Base-by-base conservation (phyloP, 73 alveolate species). In the Effrenium voratum region DNA sequence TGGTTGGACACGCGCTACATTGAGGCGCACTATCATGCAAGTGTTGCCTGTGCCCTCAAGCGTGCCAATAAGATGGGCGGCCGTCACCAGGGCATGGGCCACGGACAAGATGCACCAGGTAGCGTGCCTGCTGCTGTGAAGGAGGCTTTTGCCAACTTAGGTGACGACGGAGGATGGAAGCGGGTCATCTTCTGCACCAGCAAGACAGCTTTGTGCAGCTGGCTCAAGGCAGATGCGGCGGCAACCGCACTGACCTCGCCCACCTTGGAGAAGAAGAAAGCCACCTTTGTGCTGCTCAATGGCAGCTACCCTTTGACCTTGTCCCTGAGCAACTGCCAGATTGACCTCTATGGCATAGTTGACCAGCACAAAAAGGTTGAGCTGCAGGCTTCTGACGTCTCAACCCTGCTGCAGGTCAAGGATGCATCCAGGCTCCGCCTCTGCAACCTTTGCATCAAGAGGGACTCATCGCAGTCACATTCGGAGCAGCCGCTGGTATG, bases 1-100 rank as follows among this genome's bases (percentile, higher is more conserved):
- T 80, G 91, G 91, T 72, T 46, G 30, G 91, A 80, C 52, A 46
- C 32, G 44, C 73, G 73, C 91, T 80, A 80, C 47, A 15, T 80
- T 80, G 91, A 80, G 91, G 91, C 91, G 24, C 91, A 46, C 73
- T 80, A 46, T n/a, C 91, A 46, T 80, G 91, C 73, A 40, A 80
- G 91, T 49, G 72, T 80, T 80, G 91, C 91, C 3, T 80, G 91
- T 46, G 91, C 91, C 26, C 91, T 80, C 49, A 80, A 80, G 91
- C 91, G 91, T 28, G 91, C 50, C 50, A 46, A 80, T 72, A 75
- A 41, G 32, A 75, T 75, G 85, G 70, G 70, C 13, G 70, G 70
- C 70, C 30, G 52, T 12, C 81, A 16, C 8, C 45, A 16, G 24
- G 34, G 45, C 34, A 68, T 16, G 81, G 34, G 43, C 43, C 44